These are phyloP conservation scores for Dioszegia hungarica DNA, from an alignment of 768 basidiomycete species.

Conservation along the genomic window DNA sequence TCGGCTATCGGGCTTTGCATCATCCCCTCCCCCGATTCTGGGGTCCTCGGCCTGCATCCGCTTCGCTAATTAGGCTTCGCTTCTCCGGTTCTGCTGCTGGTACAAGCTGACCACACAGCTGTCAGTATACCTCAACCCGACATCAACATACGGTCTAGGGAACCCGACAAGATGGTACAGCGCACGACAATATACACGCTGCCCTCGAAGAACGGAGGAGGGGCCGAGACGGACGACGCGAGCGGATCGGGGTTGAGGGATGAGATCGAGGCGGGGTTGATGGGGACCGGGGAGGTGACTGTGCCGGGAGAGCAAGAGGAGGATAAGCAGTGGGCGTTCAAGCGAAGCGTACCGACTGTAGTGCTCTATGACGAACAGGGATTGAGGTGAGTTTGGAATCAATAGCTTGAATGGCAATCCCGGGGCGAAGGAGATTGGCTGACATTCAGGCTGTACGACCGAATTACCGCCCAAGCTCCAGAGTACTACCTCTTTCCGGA, in stretches of 20 bases:
- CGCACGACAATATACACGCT: conserved; percentile 9
- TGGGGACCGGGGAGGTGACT: conserved; percentile 15
- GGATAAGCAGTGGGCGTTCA: conserved; percentile 42
- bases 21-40: no score
- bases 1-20: background rate
- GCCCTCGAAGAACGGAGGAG: background rate
- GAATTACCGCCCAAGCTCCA: conserved; percentile 44
- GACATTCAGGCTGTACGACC: conserved; percentile 38
- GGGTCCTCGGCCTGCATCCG: no score
- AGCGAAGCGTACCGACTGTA: conserved; percentile 70
- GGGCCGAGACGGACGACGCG: background rate
- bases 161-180: background rate
- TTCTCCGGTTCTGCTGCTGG: no score
- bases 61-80: no score
- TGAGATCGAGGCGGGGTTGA: conserved; percentile 34
- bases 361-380: conserved; percentile 83
- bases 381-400: conserved; percentile 55
- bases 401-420: no score
- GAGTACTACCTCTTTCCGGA: conserved; percentile 82
- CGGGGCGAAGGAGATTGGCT: background rate
- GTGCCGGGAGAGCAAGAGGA: conserved; percentile 27
- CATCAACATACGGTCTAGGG: background rate
- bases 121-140: background rate
- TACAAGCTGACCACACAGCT: background rate
- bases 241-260: conserved; percentile 13